phyloP scores from a whole-genome alignment of 192 early-diverging fungal species.

The Coemansia brasiliensis region DNA sequence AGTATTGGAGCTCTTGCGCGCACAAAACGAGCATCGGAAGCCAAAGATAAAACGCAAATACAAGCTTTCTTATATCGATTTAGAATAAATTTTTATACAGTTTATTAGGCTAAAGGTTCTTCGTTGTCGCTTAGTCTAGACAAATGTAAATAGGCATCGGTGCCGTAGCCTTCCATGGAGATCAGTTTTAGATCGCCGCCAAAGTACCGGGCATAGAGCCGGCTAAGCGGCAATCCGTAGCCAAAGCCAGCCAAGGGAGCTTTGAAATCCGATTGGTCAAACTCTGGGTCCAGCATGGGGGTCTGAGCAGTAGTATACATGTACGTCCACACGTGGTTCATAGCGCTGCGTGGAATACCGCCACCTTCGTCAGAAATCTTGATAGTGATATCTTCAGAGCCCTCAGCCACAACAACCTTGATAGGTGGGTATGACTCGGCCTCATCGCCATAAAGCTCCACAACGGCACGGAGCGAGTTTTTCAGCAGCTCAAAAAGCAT shows the following conservation, averaged over 20 bases:
- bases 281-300: slow-evolving; percentile 67
- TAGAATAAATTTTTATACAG: slow-evolving; percentile 18
- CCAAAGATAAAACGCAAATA: slow-evolving; percentile 27
- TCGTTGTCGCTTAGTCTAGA: slow-evolving; percentile 86
- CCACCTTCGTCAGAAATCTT: slow-evolving; percentile 96
- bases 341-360: slow-evolving; percentile 84
- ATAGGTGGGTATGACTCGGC: slow-evolving; percentile 89
- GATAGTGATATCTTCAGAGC: slow-evolving; percentile 93
- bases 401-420: slow-evolving; percentile 86
- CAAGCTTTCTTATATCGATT: slow-evolving; percentile 40
- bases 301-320: slow-evolving; percentile 84
- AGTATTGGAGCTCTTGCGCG: slow-evolving; percentile 38
- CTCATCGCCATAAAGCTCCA: slow-evolving; percentile 86
- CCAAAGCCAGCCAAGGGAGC: slow-evolving; percentile 88
- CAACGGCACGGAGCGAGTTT: slow-evolving; percentile 92
- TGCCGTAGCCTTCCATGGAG: slow-evolving; percentile 94
- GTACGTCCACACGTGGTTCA: slow-evolving; percentile 93
- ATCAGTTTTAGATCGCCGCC: slow-evolving; percentile 93
- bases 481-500: slow-evolving; percentile 98
- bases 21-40: slow-evolving; percentile 33
- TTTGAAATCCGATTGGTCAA: slow-evolving; percentile 74
- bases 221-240: slow-evolving; percentile 89
- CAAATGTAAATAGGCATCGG: slow-evolving; percentile 93
- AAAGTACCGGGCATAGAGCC: slow-evolving; percentile 90
- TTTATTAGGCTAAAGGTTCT: slow-evolving; percentile 70